phyloP scores from a whole-genome alignment of 331 rosid genomes.

The Malus hybrid region DNA sequence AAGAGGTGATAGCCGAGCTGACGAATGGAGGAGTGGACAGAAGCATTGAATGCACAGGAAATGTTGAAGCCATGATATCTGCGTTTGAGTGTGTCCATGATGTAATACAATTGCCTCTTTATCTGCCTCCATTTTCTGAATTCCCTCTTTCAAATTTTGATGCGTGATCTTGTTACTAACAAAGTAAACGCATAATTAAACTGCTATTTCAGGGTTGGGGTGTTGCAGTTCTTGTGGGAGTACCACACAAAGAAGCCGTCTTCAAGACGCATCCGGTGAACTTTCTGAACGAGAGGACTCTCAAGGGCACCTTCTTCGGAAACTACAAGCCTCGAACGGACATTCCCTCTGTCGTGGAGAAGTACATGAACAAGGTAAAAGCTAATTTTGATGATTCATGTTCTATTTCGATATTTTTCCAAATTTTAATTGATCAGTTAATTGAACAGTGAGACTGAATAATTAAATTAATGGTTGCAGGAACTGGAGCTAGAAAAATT shows the following conservation, averaged over 20 bases:
- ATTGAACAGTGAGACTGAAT: neutral
- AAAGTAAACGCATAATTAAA: too few species aligned
- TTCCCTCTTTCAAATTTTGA: neutral
- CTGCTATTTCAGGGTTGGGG: constrained; percentile 23
- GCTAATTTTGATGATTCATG: too few species aligned
- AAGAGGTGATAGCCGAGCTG: constrained; percentile 21
- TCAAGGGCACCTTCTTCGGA: constrained; percentile 32
- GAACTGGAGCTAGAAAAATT: constrained; percentile 30
- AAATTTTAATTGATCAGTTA: too few species aligned
- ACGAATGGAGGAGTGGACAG: constrained; percentile 23
- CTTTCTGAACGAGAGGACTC: constrained; percentile 20
- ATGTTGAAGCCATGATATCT: constrained; percentile 18
- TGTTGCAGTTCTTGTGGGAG: constrained; percentile 27
- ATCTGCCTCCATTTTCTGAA: neutral
- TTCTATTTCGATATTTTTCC: too few species aligned
- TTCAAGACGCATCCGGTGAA: constrained; percentile 26
- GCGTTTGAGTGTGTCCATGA: constrained; percentile 38
- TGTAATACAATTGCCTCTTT: neutral
- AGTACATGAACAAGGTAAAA: constrained; percentile 28
- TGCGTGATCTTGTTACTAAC: too few species aligned
- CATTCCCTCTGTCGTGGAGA: constrained; percentile 25
- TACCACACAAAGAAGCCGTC: constrained; percentile 22
- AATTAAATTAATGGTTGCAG: neutral
- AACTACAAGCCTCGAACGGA: constrained; percentile 26
- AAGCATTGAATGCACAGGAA: constrained; percentile 23